These are phyloP conservation scores for Rhizophagus sp. DNA, from an alignment of 192 early-diverging fungal genomes.

Conservation along the genomic window DNA sequence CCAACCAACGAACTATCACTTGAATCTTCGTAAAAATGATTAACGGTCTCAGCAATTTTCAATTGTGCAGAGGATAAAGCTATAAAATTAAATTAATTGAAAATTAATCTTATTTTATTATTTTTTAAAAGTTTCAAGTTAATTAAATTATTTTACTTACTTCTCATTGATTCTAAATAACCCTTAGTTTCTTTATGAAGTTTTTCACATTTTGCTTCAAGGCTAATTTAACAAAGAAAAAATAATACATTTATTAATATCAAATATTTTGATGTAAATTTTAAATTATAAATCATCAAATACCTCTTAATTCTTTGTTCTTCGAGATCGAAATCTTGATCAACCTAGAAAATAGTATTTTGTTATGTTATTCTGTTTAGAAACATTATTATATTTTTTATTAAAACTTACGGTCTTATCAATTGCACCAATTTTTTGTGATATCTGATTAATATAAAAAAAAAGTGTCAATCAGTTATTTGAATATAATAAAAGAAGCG, in stretches of 20 bases:
- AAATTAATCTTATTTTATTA: not conserved
- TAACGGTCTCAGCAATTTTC: constrained; percentile 83
- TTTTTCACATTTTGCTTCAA: constrained; percentile 81
- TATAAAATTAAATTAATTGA: constrained; percentile 12
- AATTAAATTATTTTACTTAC: constrained; percentile 40
- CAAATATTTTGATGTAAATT: not conserved
- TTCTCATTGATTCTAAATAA: constrained; percentile 82
- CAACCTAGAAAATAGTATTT: constrained; percentile 38
- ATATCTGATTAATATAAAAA: constrained; percentile 41
- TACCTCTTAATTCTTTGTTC: constrained; percentile 73
- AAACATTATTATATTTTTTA: not conserved
- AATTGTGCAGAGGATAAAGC: constrained; percentile 86
- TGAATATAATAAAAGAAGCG: not conserved
- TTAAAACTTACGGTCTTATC: constrained; percentile 63
- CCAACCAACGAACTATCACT: constrained; percentile 73
- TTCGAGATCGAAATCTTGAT: constrained; percentile 82
- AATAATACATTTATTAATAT: not conserved
- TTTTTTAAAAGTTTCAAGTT: too few species aligned
- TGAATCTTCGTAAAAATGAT: constrained; percentile 87
- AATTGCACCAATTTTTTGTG: constrained; percentile 72
- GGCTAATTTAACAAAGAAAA: constrained; percentile 43
- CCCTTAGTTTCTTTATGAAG: constrained; percentile 91
- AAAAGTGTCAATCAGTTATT: not conserved
- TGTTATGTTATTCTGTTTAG: not conserved
- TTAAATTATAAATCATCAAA: not conserved